Percentiles rank a stretch among this genome's conserved stretches.
These are phyloP conservation scores for Colletotrichum kahawae DNA, from an alignment of 2,329 filamentous ascomycete species.

Conservation along the genomic window DNA sequence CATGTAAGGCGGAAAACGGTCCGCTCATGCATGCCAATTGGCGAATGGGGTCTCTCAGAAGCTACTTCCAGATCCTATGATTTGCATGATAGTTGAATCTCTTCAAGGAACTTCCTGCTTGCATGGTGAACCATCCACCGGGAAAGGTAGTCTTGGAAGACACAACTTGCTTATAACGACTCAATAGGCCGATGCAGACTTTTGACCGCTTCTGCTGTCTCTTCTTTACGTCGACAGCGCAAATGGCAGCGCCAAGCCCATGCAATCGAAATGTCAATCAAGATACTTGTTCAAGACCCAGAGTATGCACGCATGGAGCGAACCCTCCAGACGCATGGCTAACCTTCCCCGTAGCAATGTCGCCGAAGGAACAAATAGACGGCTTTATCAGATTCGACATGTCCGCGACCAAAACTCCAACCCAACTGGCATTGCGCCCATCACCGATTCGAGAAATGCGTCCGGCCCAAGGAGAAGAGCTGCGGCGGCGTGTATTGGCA, in stretches of 20 bases:
- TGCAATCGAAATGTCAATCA: background rate
- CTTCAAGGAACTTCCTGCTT: constrained; percentile 11
- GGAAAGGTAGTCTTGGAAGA: background rate
- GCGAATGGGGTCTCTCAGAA: background rate
- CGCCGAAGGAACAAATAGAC: background rate
- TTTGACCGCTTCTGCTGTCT: background rate
- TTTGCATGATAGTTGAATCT: background rate
- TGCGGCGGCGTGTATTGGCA: background rate
- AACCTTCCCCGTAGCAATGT: background rate
- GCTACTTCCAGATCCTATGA: background rate
- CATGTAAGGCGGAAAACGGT: constrained; percentile 23
- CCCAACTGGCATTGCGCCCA: background rate
- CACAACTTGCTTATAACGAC: background rate
- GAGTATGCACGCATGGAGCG: background rate
- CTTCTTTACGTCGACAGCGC: background rate
- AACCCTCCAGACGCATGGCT: background rate
- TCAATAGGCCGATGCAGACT: background rate
- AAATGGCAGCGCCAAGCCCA: background rate
- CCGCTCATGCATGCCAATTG: constrained; percentile 21
- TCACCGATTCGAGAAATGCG: background rate
- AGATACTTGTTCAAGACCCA: background rate
- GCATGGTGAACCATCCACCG: background rate
- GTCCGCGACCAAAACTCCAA: background rate
- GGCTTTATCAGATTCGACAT: background rate
- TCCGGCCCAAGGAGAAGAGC: background rate